These are phyloP conservation scores for Neofusicoccum umdonicola DNA, from an alignment of 2,329 filamentous ascomycete species.

Conservation along the genomic window DNA sequence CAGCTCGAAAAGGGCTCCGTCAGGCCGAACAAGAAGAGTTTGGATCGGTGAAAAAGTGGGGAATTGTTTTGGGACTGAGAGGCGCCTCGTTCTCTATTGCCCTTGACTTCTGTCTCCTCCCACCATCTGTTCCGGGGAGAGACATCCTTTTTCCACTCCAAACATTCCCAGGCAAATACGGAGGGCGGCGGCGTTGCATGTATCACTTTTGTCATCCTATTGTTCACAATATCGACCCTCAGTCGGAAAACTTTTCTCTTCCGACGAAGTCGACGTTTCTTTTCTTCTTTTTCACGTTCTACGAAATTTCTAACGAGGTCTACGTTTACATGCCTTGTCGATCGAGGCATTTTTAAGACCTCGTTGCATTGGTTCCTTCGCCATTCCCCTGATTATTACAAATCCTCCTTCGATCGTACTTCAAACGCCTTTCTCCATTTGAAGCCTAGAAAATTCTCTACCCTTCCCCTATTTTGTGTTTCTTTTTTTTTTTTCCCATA, in stretches of 20 bases:
- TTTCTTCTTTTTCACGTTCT: neutral
- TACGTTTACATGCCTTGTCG: slow-evolving; percentile 8
- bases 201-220: slow-evolving; percentile 1
- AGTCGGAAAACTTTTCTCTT: neutral
- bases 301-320: slow-evolving; percentile 8
- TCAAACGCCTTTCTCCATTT: neutral
- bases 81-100: neutral
- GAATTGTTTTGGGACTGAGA: neutral
- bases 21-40: slow-evolving; percentile 14
- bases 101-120: neutral
- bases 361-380: neutral
- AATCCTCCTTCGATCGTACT: neutral
- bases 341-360: slow-evolving; percentile 7
- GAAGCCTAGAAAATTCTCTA: neutral
- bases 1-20: slow-evolving; percentile 6
- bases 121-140: neutral
- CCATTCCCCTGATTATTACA: neutral
- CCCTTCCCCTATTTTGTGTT: neutral
- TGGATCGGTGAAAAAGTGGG: slow-evolving; percentile 8
- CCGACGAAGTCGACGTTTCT: neutral
- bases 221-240: neutral
- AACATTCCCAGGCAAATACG: neutral
- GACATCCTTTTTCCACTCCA: neutral
- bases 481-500: neutral
- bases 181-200: slow-evolving; percentile 3